Evolutionary conservation across 371 early-diverging fungal species (phyloP), one percentile per base, ranked within the genome.

Genomic region (Lichtheimia hyalospora): DNA sequence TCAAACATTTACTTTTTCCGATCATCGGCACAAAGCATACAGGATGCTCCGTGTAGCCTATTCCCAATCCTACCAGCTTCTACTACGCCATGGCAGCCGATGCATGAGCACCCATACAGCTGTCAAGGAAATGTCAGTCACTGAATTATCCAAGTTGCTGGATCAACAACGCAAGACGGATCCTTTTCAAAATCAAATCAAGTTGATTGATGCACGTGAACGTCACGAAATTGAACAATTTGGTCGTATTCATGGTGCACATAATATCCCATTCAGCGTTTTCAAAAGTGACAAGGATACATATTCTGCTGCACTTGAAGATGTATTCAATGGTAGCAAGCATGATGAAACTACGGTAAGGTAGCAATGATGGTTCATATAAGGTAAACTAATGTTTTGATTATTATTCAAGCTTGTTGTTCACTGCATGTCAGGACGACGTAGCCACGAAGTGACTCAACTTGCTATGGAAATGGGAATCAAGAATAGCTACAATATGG

Each of bases 371-470:
- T 34, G 34, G 13, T 24, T 59, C 7, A n/a, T 41, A 40, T 3
- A 3, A 28, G 28, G 6, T 6, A 16, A 16, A 34, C 21, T 44
- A 21, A 15, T 46, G n/a, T 40, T 50, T 25, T 23, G 61, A 44
- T 25, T 65, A 21, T 52, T 3, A 6, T 14, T 2, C 56, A 42
- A 68, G 79, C 24, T 70, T 13, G 65, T 79, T 0, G 65, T 79
- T 34, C 76, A 79, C 24, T 79, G 79, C 44, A 70, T 62, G 58
- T 74, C 76, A 7, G 79, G 76, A 4, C 70, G 76, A 16, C 64
- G 79, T 28, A 75, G 76, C 55, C 54, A 58, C 14, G 64, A 67
- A 58, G 73, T 70, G 3, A 69, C 70, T 2, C 49, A 59, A 7
- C 49, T 68, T 5, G 74, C 76, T 2, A 34, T 54, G 4, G 49